Evolutionary conservation across 768 basidiomycete genomes (phyloP).

Genomic region (Rhodotorula taiwanensis): DNA sequence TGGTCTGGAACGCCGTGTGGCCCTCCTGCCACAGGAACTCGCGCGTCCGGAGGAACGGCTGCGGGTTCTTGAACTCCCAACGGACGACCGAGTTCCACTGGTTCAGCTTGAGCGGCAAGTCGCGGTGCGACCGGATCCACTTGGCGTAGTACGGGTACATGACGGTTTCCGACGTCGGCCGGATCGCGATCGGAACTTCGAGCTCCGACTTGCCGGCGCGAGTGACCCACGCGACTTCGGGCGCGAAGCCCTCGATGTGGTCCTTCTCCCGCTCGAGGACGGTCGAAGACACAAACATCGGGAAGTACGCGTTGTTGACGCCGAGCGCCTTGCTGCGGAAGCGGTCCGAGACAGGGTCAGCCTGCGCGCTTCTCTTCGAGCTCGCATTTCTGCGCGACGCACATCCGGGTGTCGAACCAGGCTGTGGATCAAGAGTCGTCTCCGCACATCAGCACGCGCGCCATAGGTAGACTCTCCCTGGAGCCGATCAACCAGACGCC

Average conservation of each 20-base stretch:
- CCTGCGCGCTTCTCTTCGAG: too few species aligned
- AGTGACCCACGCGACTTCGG: slow-evolving; percentile 99
- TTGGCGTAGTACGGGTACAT: slow-evolving; percentile 99
- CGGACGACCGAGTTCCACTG: slow-evolving; percentile 99
- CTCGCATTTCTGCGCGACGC: not conserved
- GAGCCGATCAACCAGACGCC: too few species aligned
- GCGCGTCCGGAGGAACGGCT: slow-evolving; percentile 97
- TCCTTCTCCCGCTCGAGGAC: slow-evolving; percentile 95
- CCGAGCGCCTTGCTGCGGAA: slow-evolving; percentile 91
- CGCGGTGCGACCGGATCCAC: slow-evolving; percentile 96
- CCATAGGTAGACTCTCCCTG: too few species aligned
- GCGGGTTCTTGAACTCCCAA: slow-evolving; percentile 99
- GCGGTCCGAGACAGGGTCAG: too few species aligned
- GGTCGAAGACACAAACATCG: slow-evolving; percentile 91
- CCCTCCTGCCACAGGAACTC: slow-evolving; percentile 99
- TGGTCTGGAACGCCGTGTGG: slow-evolving; percentile 87
- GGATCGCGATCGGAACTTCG: slow-evolving; percentile 94
- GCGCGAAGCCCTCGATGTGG: slow-evolving; percentile 97
- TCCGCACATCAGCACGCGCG: too few species aligned
- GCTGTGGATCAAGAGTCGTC: slow-evolving; percentile 49
- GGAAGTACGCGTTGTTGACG: slow-evolving; percentile 97
- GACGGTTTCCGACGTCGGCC: slow-evolving; percentile 95
- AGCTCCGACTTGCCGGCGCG: slow-evolving; percentile 86
- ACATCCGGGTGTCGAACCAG: slow-evolving; percentile 68
- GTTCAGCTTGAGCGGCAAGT: slow-evolving; percentile 92